Evolutionary conservation across 208 protist species (phyloP).

Genomic region (Crithidia sp.): DNA sequence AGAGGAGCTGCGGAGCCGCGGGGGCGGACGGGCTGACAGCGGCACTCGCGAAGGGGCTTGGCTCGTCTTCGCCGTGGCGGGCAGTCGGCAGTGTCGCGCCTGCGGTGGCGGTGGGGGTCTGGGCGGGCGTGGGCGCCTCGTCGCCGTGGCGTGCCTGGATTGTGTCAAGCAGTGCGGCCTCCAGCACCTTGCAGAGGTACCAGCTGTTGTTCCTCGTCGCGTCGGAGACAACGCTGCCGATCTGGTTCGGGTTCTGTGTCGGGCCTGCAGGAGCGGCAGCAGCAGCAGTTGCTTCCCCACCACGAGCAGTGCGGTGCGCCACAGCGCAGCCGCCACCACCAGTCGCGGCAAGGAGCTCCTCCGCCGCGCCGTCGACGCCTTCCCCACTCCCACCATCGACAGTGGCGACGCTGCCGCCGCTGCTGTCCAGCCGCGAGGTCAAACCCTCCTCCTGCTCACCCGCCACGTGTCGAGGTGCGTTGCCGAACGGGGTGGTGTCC

Average conservation of each 20-base stretch:
- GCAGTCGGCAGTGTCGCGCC: no score
- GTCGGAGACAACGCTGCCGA: conserved; percentile 69
- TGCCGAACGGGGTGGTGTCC: conserved; percentile 4
- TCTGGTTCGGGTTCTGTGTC: conserved; percentile 78
- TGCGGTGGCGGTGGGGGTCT: background rate
- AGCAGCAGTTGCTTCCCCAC: background rate
- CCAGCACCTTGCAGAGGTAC: conserved; percentile 72
- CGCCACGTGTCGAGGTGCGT: background rate
- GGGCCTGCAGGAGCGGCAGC: background rate
- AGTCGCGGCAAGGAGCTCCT: background rate
- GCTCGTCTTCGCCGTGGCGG: background rate
- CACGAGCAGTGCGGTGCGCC: background rate
- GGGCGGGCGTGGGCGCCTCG: background rate
- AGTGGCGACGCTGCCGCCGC: background rate
- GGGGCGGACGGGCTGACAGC: background rate
- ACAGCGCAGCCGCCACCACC: background rate
- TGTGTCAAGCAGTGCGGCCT: conserved; percentile 54
- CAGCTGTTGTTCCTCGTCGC: conserved; percentile 61
- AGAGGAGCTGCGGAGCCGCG: conserved; percentile 33
- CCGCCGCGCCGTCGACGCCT: background rate
- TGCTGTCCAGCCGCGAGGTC: background rate
- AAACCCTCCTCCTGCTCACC: background rate
- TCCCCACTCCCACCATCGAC: background rate
- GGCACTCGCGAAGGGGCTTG: background rate
- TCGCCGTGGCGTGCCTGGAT: conserved; percentile 23